phyloP scores from a whole-genome alignment of 2,329 filamentous ascomycete genomes.

The Cryphonectria carpinicola region DNA sequence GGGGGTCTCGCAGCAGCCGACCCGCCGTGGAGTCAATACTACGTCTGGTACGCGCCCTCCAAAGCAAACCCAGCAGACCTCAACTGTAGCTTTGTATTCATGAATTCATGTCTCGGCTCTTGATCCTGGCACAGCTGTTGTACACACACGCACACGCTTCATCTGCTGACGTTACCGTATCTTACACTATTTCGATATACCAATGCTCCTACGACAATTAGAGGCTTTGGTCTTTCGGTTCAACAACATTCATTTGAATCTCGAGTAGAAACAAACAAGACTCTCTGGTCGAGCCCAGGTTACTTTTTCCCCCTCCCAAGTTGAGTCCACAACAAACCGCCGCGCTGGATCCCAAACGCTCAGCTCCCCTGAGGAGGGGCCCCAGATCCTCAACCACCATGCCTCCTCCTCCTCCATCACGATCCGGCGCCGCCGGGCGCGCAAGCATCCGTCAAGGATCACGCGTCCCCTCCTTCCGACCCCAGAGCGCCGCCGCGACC shows the following conservation, averaged over 20 bases:
- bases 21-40: slow-evolving; percentile 15
- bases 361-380: slow-evolving; percentile 38
- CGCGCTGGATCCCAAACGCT: slow-evolving; percentile 27
- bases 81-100: neutral
- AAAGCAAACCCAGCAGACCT: neutral
- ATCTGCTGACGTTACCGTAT: neutral
- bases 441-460: slow-evolving; percentile 36
- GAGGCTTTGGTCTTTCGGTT: neutral
- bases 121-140: slow-evolving; percentile 8
- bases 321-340: slow-evolving; percentile 4
- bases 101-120: neutral
- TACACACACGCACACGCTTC: neutral
- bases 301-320: too few relatives aligned
- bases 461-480: slow-evolving; percentile 32
- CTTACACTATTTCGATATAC: neutral
- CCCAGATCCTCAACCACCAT: slow-evolving; percentile 35
- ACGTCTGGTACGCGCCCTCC: neutral
- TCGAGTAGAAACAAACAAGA: neutral
- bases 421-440: slow-evolving; percentile 33
- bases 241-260: neutral
- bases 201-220: neutral
- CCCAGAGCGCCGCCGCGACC: slow-evolving; percentile 30
- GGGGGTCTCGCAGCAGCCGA: slow-evolving; percentile 1
- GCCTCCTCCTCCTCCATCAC: slow-evolving; percentile 30
- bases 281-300: neutral